Conservation (phyloP, 306 rosid species). For the Fragaria vesca region DNA sequence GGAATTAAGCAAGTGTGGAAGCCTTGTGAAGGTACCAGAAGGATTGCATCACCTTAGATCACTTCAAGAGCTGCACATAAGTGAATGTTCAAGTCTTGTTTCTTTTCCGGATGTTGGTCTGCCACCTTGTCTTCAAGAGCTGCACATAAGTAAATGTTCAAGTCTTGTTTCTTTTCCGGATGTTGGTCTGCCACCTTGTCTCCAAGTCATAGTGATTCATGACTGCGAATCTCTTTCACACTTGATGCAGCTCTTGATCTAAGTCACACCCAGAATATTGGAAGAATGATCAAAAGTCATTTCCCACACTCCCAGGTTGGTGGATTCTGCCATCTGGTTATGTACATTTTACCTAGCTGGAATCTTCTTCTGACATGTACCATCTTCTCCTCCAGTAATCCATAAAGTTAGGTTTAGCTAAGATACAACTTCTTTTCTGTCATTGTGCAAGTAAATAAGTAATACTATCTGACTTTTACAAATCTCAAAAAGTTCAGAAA, state of each 20-base stretch:
- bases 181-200: neutral
- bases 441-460: neutral
- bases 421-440: neutral
- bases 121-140: neutral
- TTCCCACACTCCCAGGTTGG: constrained; percentile 99
- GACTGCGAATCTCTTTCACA: neutral
- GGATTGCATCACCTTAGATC: neutral
- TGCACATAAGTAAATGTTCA: neutral
- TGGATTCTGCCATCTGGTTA: constrained; percentile 11
- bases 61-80: neutral
- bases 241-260: constrained; percentile 97
- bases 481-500: neutral
- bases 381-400: neutral
- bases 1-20: neutral
- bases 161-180: constrained; percentile 3
- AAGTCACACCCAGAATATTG: constrained; percentile 98
- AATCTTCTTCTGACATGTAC: neutral
- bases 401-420: neutral
- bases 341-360: constrained; percentile 5
- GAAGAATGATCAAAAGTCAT: constrained; percentile 95
- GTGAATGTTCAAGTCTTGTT: neutral
- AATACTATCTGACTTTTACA: neutral
- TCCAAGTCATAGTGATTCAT: neutral
- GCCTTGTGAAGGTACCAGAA: neutral
- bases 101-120: neutral